Base-by-base conservation (phyloP, 1,284 basidiomycete species). In the Schizophyllum amplum region DNA sequence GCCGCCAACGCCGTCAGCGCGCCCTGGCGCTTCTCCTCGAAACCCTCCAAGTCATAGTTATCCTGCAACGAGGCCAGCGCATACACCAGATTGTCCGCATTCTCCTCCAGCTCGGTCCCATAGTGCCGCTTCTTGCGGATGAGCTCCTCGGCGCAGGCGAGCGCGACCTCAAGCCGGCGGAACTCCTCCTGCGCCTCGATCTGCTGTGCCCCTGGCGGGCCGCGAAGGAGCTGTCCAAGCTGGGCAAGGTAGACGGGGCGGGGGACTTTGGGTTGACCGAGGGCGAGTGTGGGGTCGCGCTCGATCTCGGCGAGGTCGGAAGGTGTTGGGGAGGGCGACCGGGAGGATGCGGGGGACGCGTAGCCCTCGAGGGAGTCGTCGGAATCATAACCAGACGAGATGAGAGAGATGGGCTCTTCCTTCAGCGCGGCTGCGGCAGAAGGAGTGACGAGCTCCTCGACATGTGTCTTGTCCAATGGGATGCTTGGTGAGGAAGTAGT, bases 81-180 rank as follows among this genome's bases (percentile, higher is more conserved):
- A 57, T 90, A 83, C 0, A 83, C 81, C 4, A 98, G 78, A 63
- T 94, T 87, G 33, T 90, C 84, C 0, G 92, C 88, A 64, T 95
- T 96, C 71, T 98, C 96, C 60, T 85, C 91, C 20, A 97, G 77
- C 65, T 97, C 94, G 1, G 83, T 84, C 17, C 94, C 94, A 69
- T 88, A 97, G 17, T 75, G 79, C 51, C 78, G 77, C 71, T 95
- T 98, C 62, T 83, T 83, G 54, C 93, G 73, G 23, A 98, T 86
- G 53, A 97, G 71, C 55, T 84, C 84, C 65, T 94, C 93, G 0
- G 89, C 94, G 60, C 77, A 79, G 57, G 80, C 78, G 20, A 98
- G 71, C 1, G 82, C 93, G 69, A 94, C 80, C 65, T 94, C 89
- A 9, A 93, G 74, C 9, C 48, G 20, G 15, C 13, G 15, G 48